Conservation (phyloP, 768 basidiomycete species). For the Mycena capillaripes region DNA sequence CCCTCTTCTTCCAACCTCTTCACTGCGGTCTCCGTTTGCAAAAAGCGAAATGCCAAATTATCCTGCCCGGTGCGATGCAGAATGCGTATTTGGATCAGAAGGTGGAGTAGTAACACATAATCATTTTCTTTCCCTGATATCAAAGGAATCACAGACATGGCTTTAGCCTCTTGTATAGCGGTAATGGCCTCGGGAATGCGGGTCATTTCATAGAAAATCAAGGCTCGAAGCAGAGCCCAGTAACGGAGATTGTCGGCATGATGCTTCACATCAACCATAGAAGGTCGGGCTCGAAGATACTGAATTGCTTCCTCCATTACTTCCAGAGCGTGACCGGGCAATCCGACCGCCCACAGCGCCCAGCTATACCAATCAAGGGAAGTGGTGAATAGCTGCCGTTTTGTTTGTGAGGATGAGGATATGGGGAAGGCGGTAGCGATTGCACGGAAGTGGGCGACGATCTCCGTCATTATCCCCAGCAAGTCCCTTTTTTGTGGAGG, state of each 20-base stretch:
- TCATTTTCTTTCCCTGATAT: too few relatives aligned
- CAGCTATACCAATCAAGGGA: neutral
- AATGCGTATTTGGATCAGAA: too few relatives aligned
- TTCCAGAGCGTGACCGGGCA: neutral
- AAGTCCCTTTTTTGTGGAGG: neutral
- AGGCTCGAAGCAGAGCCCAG: neutral
- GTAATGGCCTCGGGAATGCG: neutral
- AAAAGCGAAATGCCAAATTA: too few relatives aligned
- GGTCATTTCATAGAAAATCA: neutral
- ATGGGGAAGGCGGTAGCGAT: too few relatives aligned
- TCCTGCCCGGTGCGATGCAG: too few relatives aligned
- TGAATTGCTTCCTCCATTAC: neutral
- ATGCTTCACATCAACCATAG: too few relatives aligned
- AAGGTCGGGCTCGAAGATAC: too few relatives aligned
- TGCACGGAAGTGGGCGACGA: neutral
- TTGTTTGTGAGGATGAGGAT: neutral
- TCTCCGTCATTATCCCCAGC: neutral
- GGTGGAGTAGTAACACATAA: too few relatives aligned
- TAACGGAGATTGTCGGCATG: too few relatives aligned
- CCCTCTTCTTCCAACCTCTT: too few relatives aligned
- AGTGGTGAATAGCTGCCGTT: neutral
- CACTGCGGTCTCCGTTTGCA: too few relatives aligned
- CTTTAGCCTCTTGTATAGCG: neutral
- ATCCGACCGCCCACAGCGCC: neutral
- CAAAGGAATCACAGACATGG: too few relatives aligned